Evolutionary conservation across 2,329 filamentous ascomycete species (phyloP), one percentile per base, ranked within the genome.

Genomic region (Ampelomyces quisqualis): DNA sequence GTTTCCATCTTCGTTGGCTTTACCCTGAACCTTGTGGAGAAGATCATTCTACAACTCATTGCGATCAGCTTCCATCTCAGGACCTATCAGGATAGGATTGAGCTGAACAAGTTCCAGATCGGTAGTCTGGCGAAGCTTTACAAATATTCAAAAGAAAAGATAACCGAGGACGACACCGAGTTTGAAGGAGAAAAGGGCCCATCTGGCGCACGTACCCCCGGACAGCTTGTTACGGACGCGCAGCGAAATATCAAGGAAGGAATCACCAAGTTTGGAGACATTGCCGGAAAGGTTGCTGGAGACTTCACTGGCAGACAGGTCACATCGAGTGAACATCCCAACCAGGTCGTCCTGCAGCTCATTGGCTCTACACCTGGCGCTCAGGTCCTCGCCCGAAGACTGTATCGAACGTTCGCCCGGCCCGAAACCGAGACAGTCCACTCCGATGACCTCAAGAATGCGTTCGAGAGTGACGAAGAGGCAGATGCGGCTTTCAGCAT

Each of bases 11-110:
- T 97, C 55, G 85, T 94, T 10, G 80, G 88, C 47, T 79, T 83
- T 0, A 75, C 82, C 2, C 74, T 96, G 47, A 96, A 97, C 68
- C 85, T 93, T 45, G 76, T 85, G 37, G 90, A 96, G 68, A 97
- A 96, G 74, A 86, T 96, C 45, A 79, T 95, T 53, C 95, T 96
- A 40, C 90, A 96, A 62, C 84, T 95, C 70, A 95, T 97, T 54
- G 90, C 91, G 21, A 90, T 90, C 43, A 90, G 86, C 47, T 97
- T 97, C 69, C 91, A 97, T 65, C 76, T 88, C 43, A 81, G 91
- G 30, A 96, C 91, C 0, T 97, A 97, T 60, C 84, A 88, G 17
- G 88, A 91, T 55, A 78, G 91, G 11, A 96, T 96, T 57, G 88
- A 93, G 47, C 78, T 91, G 67, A 95, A 95, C 74, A 95, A 95